phyloP scores from a whole-genome alignment of 305 asterid species.

The Fraxinus platypoda region DNA sequence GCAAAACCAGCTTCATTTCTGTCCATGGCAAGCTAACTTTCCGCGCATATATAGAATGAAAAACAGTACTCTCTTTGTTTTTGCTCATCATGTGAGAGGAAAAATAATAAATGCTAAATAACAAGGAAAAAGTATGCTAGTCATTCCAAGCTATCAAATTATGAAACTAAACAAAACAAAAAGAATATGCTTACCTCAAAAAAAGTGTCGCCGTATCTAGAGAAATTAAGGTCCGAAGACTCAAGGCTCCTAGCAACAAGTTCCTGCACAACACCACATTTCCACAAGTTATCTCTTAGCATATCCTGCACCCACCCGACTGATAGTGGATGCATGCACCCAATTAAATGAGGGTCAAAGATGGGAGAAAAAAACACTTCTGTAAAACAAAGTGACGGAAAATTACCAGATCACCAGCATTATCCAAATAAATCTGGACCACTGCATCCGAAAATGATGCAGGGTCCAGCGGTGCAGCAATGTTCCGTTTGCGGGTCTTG shows the following conservation, averaged over 20 bases:
- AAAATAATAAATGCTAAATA: background rate
- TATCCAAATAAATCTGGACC: slow-evolving; percentile 99
- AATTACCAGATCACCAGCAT: slow-evolving; percentile 99
- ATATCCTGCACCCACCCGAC: background rate
- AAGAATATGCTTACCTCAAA: slow-evolving; percentile 57
- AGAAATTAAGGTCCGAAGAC: slow-evolving; percentile 83
- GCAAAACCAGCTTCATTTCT: background rate
- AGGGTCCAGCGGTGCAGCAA: slow-evolving; percentile 99
- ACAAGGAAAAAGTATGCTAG: background rate
- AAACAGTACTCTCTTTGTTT: background rate
- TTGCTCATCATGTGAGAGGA: background rate
- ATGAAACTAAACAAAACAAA: background rate
- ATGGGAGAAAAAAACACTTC: background rate
- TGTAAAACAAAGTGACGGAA: background rate
- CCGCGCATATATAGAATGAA: background rate
- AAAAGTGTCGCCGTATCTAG: slow-evolving; percentile 97
- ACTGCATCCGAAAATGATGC: slow-evolving; percentile 99
- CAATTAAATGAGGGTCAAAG: background rate
- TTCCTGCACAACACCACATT: slow-evolving; percentile 54
- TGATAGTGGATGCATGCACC: background rate
- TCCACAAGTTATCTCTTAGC: slow-evolving; percentile 13
- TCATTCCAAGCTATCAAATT: background rate
- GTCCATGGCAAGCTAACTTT: background rate
- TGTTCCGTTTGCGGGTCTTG: slow-evolving; percentile 99
- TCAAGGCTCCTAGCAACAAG: slow-evolving; percentile 88